These are phyloP conservation scores for Globisporangium echinulatum DNA, from an alignment of 352 stramenopile species.

Conservation along the genomic window DNA sequence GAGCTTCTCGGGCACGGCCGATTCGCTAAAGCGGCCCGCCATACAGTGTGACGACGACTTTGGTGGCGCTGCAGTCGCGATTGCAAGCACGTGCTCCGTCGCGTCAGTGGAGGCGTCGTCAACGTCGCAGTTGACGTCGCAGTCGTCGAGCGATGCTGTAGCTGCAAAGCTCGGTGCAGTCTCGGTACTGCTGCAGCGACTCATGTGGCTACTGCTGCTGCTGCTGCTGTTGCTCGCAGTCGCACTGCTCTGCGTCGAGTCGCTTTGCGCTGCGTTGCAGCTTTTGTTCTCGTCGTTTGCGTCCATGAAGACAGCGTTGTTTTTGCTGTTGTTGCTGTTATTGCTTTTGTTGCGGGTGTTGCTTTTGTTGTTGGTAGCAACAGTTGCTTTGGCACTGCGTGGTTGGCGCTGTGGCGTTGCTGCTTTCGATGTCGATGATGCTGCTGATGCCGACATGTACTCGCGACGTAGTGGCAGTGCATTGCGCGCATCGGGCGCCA, in stretches of 20 bases:
- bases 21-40: conserved; percentile 14
- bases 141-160: not conserved
- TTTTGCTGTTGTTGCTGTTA: not conserved
- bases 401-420: not conserved
- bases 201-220: not conserved
- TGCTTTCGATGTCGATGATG: too few species aligned
- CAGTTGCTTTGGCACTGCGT: not conserved
- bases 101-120: not conserved
- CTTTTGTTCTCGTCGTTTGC: conserved; percentile 5
- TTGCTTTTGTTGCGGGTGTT: not conserved
- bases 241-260: conserved; percentile 3
- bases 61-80: too few species aligned
- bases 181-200: conserved; percentile 1
- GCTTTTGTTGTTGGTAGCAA: not conserved
- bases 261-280: not conserved
- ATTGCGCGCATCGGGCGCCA: conserved; percentile 6
- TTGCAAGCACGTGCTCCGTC: too few species aligned
- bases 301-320: not conserved
- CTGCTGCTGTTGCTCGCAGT: conserved; percentile 6
- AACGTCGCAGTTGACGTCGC: not conserved
- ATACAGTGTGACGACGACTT: not conserved
- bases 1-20: conserved; percentile 17
- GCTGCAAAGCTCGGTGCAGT: not conserved
- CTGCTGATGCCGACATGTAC: conserved; percentile 1
- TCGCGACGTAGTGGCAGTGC: conserved; percentile 1